A percentile compares a stretch with the other conserved stretches of the same genome.
phyloP scores from a whole-genome alignment of 192 early-diverging fungal genomes.

The Coemansia sp. region DNA sequence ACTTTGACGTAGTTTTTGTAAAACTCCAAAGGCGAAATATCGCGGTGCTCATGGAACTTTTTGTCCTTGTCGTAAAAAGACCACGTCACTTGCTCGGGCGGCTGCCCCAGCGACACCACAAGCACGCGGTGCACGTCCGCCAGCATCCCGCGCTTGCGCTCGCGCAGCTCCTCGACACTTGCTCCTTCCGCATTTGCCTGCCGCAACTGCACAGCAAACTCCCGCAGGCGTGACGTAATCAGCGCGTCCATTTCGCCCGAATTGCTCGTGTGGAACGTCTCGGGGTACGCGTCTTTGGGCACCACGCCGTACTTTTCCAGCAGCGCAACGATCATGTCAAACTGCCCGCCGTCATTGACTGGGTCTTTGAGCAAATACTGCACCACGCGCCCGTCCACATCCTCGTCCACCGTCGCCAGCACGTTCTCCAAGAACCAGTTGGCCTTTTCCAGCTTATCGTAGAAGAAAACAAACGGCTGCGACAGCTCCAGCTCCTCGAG shows the following conservation, averaged over 20 bases:
- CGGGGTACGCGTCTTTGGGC: constrained; percentile 66
- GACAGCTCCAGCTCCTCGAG: constrained; percentile 78
- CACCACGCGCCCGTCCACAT: constrained; percentile 65
- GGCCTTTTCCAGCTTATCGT: constrained; percentile 79
- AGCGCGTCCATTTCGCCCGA: constrained; percentile 62
- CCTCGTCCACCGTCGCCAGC: constrained; percentile 61
- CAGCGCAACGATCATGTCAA: constrained; percentile 77
- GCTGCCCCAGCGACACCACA: constrained; percentile 70
- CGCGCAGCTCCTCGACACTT: constrained; percentile 47
- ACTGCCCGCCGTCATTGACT: constrained; percentile 73
- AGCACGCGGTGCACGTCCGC: constrained; percentile 69
- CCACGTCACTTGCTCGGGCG: constrained; percentile 69
- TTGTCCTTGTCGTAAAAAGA: constrained; percentile 70
- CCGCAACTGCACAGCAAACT: constrained; percentile 66
- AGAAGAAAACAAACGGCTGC: constrained; percentile 73
- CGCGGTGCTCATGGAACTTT: constrained; percentile 57
- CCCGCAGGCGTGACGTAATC: constrained; percentile 65
- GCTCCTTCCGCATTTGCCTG: constrained; percentile 49
- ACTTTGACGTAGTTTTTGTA: constrained; percentile 59
- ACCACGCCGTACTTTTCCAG: constrained; percentile 76
- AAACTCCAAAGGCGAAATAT: constrained; percentile 64
- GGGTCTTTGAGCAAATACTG: constrained; percentile 68
- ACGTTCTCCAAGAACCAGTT: constrained; percentile 82
- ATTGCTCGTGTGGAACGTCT: constrained; percentile 63
- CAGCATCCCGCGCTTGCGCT: constrained; percentile 59